These are phyloP conservation scores for Emergomyces orientalis DNA, from an alignment of 2,329 filamentous ascomycete species.

Conservation along the genomic window DNA sequence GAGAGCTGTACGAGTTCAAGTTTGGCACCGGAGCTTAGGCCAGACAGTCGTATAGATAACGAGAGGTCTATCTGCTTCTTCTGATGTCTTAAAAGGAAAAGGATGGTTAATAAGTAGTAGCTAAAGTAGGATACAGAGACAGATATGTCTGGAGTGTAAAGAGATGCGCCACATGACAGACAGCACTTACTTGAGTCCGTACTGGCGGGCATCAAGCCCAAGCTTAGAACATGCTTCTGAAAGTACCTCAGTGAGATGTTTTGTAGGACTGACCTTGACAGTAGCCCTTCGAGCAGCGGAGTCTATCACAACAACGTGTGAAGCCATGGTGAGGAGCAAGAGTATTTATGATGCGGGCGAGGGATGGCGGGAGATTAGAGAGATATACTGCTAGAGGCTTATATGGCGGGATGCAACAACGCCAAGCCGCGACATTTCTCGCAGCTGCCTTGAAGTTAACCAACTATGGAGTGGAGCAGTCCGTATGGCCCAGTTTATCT, in stretches of 20 bases:
- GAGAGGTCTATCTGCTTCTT: slow-evolving; percentile 82
- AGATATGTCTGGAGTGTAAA: background rate
- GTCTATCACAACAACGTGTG: slow-evolving; percentile 81
- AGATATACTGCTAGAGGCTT: background rate
- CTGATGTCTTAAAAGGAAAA: slow-evolving; percentile 51
- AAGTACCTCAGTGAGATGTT: slow-evolving; percentile 73
- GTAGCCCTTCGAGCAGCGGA: slow-evolving; percentile 65
- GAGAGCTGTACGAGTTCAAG: slow-evolving; percentile 84
- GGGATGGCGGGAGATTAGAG: background rate
- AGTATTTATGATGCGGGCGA: slow-evolving; percentile 16
- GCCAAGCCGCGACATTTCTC: background rate
- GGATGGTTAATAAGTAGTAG: background rate
- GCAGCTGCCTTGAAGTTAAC: too few species aligned
- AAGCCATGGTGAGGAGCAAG: slow-evolving; percentile 53
- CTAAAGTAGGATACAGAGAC: background rate
- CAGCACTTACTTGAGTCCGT: slow-evolving; percentile 62
- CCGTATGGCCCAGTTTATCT: too few species aligned
- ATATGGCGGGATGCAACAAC: background rate
- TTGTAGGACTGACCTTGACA: slow-evolving; percentile 74
- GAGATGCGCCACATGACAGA: background rate
- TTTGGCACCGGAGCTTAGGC: slow-evolving; percentile 75
- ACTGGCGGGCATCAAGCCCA: slow-evolving; percentile 60
- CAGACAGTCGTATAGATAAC: slow-evolving; percentile 70
- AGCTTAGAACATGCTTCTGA: slow-evolving; percentile 82
- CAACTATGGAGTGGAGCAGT: too few species aligned